These are phyloP conservation scores for Priceomyces carsonii DNA, from an alignment of 805 yeast genomes.

Conservation along the genomic window DNA sequence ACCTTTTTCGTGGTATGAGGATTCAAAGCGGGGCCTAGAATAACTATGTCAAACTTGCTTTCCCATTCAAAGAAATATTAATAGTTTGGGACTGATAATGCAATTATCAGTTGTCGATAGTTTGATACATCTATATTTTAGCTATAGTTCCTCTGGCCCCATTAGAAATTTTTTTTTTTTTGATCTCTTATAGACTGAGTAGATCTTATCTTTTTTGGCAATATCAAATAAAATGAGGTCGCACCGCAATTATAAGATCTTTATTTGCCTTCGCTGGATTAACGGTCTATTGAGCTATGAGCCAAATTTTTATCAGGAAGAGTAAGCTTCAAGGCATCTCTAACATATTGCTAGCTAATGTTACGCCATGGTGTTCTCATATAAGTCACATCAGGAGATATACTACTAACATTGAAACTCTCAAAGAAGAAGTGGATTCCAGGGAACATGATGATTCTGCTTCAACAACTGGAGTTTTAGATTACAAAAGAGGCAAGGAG, in stretches of 20 bases:
- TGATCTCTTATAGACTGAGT: too few relatives aligned
- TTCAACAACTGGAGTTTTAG: constrained; percentile 42
- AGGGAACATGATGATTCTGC: constrained; percentile 33
- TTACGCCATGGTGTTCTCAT: too few relatives aligned
- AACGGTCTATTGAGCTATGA: too few relatives aligned
- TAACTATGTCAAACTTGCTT: constrained; percentile 17
- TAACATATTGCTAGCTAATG: too few relatives aligned
- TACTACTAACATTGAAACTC: constrained; percentile 27
- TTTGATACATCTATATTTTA: constrained; percentile 26
- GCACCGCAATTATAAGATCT: too few relatives aligned
- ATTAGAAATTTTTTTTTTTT: background rate
- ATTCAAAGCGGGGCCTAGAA: constrained; percentile 54
- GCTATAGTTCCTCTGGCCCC: background rate
- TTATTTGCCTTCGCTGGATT: too few relatives aligned
- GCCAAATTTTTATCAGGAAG: too few relatives aligned
- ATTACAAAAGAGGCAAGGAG: constrained; percentile 28
- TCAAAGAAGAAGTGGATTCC: constrained; percentile 32
- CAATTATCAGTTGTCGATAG: constrained; percentile 26
- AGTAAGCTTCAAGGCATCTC: too few relatives aligned
- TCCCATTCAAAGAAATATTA: constrained; percentile 17
- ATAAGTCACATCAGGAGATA: too few relatives aligned
- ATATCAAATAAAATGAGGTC: too few relatives aligned
- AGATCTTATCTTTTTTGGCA: too few relatives aligned
- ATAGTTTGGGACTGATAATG: constrained; percentile 25
- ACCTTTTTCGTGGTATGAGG: constrained; percentile 40